These are phyloP conservation scores for Phialophora chinensis DNA, from an alignment of 2,329 filamentous ascomycete species.

Conservation along the genomic window DNA sequence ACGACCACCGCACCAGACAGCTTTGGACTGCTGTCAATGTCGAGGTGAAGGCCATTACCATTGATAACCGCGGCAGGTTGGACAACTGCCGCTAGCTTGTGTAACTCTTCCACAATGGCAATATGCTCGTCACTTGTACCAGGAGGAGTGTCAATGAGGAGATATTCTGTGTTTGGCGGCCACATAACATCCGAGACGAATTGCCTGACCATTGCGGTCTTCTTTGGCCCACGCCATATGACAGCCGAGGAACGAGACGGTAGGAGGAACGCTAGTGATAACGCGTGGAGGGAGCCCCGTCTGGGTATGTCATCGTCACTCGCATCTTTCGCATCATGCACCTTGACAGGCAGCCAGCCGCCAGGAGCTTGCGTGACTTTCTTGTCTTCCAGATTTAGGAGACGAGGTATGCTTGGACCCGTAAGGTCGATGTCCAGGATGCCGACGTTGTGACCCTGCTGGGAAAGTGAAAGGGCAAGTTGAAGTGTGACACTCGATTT, in stretches of 20 bases:
- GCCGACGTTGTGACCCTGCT: slow-evolving; percentile 85
- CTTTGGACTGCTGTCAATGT: slow-evolving; percentile 56
- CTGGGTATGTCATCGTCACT: slow-evolving; percentile 4
- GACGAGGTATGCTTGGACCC: slow-evolving; percentile 92
- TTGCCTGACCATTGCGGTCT: slow-evolving; percentile 98
- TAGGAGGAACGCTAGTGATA: slow-evolving; percentile 92
- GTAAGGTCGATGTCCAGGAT: slow-evolving; percentile 97
- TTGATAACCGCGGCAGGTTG: slow-evolving; percentile 35
- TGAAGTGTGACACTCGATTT: slow-evolving; percentile 99
- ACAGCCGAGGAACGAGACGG: slow-evolving; percentile 85
- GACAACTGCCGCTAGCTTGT: slow-evolving; percentile 52
- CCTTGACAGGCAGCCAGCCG: slow-evolving; percentile 88
- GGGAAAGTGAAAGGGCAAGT: slow-evolving; percentile 84
- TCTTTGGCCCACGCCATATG: slow-evolving; percentile 97
- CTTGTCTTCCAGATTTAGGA: slow-evolving; percentile 85
- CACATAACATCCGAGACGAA: slow-evolving; percentile 92
- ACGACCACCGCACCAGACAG: slow-evolving; percentile 90
- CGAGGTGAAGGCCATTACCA: slow-evolving; percentile 37
- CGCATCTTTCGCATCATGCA: slow-evolving; percentile 64
- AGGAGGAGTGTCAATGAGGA: slow-evolving; percentile 94
- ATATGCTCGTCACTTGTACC: slow-evolving; percentile 98
- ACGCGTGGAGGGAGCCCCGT: slow-evolving; percentile 64
- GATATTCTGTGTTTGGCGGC: slow-evolving; percentile 80
- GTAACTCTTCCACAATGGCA: slow-evolving; percentile 83
- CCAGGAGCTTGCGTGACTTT: slow-evolving; percentile 91